A percentile compares a stretch with the other conserved stretches of the same genome.
Conservation (phyloP, 2,329 filamentous ascomycete species). For the Aspergillus viridinutans region DNA sequence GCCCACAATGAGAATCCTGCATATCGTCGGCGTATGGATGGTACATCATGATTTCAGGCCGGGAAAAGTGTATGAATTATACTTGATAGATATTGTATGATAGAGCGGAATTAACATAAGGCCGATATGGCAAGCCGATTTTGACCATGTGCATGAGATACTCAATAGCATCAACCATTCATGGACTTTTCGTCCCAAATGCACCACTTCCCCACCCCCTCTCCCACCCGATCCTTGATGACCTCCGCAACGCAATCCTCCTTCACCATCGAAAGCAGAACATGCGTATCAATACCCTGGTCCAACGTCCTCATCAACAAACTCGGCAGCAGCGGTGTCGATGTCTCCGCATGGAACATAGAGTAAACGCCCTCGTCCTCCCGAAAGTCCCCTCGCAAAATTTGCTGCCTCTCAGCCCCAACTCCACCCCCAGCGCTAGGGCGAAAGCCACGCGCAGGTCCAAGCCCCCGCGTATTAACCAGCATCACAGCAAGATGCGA, state of each 20-base stretch:
- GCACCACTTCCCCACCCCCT: slow-evolving; percentile 35
- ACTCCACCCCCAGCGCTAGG: too few relatives aligned
- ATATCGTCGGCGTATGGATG: slow-evolving; percentile 17
- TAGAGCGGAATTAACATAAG: slow-evolving; percentile 1
- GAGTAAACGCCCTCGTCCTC: slow-evolving; percentile 23
- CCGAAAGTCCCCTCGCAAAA: neutral
- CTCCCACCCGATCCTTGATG: slow-evolving; percentile 37
- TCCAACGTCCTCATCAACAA: slow-evolving; percentile 35
- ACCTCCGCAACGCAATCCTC: slow-evolving; percentile 31
- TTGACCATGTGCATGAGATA: neutral
- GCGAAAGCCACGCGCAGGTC: slow-evolving; percentile 2
- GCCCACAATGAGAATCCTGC: slow-evolving; percentile 9
- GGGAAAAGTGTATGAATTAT: neutral
- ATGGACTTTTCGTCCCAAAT: slow-evolving; percentile 19
- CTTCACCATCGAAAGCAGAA: slow-evolving; percentile 31
- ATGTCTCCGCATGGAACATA: slow-evolving; percentile 18
- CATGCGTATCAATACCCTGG: slow-evolving; percentile 37
- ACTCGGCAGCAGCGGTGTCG: slow-evolving; percentile 21
- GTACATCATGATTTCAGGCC: neutral
- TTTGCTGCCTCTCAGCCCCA: too few relatives aligned
- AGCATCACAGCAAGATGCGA: slow-evolving; percentile 31
- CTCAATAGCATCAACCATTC: neutral
- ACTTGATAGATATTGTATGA: slow-evolving; percentile 9
- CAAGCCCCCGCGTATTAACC: slow-evolving; percentile 34
- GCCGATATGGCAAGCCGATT: neutral